These are phyloP conservation scores for Aspergillus heteromorphus DNA, from an alignment of 495 filamentous ascomycete genomes.

Conservation along the genomic window DNA sequence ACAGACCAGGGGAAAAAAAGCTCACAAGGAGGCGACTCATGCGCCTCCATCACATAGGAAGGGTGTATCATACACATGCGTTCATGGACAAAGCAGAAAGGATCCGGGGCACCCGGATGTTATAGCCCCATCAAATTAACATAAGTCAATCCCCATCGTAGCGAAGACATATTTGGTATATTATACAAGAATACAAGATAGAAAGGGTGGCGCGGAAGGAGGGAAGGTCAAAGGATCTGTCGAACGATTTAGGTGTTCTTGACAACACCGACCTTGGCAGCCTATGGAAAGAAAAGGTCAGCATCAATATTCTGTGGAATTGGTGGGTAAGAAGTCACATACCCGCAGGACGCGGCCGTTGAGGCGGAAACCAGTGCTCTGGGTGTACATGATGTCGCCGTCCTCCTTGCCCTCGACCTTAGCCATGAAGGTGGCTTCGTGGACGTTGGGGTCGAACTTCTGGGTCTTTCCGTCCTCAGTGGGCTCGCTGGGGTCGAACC, in stretches of 20 bases:
- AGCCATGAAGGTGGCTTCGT: constrained; percentile 93
- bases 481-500: constrained; percentile 67
- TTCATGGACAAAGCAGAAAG: constrained; percentile 24
- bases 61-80: constrained; percentile 39
- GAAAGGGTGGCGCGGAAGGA: neutral
- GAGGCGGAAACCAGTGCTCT: constrained; percentile 90
- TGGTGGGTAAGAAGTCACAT: constrained; percentile 20
- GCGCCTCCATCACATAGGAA: constrained; percentile 35
- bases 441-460: constrained; percentile 90
- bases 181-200: constrained; percentile 33
- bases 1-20: constrained; percentile 19
- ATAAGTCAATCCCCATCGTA: constrained; percentile 20
- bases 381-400: constrained; percentile 82
- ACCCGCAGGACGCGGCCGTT: constrained; percentile 85
- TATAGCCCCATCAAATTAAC: constrained; percentile 19
- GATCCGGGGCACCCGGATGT: constrained; percentile 1
- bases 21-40: constrained; percentile 28
- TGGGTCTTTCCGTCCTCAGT: constrained; percentile 50
- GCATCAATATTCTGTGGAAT: neutral
- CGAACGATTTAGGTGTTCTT: constrained; percentile 51
- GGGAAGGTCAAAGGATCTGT: neutral
- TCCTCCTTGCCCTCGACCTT: constrained; percentile 79
- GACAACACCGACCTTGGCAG: constrained; percentile 93
- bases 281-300: constrained; percentile 33
- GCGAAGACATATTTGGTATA: constrained; percentile 35